A percentile compares a stretch with the other conserved stretches of the same genome.
These are phyloP conservation scores for Diversispora epigaea DNA, from an alignment of 192 early-diverging fungal genomes.

Conservation along the genomic window DNA sequence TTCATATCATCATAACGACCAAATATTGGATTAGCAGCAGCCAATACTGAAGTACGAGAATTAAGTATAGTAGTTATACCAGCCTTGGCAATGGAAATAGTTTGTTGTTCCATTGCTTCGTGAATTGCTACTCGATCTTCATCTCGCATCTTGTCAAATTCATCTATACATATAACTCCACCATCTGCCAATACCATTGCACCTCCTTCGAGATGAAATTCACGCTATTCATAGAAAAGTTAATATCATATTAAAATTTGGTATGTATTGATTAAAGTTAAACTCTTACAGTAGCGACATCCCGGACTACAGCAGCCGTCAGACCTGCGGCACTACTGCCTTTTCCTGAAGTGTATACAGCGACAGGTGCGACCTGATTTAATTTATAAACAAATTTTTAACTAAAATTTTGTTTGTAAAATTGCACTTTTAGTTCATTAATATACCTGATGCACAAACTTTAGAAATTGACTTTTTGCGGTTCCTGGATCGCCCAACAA, in stretches of 20 bases:
- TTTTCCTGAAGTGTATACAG: slow-evolving; percentile 99
- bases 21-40: slow-evolving; percentile 98
- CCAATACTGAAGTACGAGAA: slow-evolving; percentile 93
- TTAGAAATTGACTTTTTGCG: slow-evolving; percentile 96
- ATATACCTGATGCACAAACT: slow-evolving; percentile 93
- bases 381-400: not conserved
- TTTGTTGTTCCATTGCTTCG: slow-evolving; percentile 99
- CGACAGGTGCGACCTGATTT: slow-evolving; percentile 81
- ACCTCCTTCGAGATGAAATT: slow-evolving; percentile 97
- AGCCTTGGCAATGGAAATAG: slow-evolving; percentile 99
- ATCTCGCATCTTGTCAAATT: slow-evolving; percentile 99
- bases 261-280: not conserved
- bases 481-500: slow-evolving; percentile 98
- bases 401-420: not conserved
- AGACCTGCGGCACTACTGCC: slow-evolving; percentile 98
- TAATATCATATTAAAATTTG: slow-evolving; percentile 1
- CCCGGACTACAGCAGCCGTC: slow-evolving; percentile 95
- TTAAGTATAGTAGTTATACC: slow-evolving; percentile 99
- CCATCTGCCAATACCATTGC: slow-evolving; percentile 99
- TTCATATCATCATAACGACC: slow-evolving; percentile 99
- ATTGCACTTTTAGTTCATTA: not conserved
- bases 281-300: slow-evolving; percentile 72
- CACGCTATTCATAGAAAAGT: slow-evolving; percentile 56
- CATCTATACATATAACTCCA: slow-evolving; percentile 99
- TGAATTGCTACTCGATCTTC: slow-evolving; percentile 99